These are phyloP conservation scores for Calonectria honghensis DNA, from an alignment of 2,329 filamentous ascomycete genomes.

Conservation along the genomic window DNA sequence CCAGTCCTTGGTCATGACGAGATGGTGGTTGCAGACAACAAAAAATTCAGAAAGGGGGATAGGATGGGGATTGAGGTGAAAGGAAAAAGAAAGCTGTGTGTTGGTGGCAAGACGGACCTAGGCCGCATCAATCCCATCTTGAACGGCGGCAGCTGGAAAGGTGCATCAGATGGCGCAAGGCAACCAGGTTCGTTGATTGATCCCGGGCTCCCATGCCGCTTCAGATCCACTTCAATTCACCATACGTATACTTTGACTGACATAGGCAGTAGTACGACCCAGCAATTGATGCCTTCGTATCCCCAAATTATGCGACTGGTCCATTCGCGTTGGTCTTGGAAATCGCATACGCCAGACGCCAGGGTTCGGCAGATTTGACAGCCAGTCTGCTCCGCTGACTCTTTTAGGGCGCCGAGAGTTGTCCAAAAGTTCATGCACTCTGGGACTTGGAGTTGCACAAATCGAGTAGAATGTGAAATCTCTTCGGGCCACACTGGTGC, in stretches of 20 bases:
- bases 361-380: conserved; percentile 11
- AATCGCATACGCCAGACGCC: background rate
- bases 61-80: no score
- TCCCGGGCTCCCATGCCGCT: no score
- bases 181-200: no score
- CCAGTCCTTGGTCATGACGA: no score
- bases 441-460: background rate
- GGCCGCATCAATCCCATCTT: no score
- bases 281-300: conserved; percentile 9
- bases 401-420: background rate
- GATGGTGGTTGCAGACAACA: no score
- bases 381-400: background rate
- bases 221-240: no score
- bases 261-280: background rate
- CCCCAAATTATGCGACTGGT: conserved; percentile 2
- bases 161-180: no score
- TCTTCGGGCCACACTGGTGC: conserved; percentile 5
- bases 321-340: background rate
- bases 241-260: conserved; percentile 9
- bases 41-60: no score
- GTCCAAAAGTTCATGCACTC: conserved; percentile 6
- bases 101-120: no score
- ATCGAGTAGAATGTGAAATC: background rate
- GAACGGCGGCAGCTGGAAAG: no score
- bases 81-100: no score